phyloP scores from a whole-genome alignment of 2,329 filamentous ascomycete species.

The Neoascochyta sp. region DNA sequence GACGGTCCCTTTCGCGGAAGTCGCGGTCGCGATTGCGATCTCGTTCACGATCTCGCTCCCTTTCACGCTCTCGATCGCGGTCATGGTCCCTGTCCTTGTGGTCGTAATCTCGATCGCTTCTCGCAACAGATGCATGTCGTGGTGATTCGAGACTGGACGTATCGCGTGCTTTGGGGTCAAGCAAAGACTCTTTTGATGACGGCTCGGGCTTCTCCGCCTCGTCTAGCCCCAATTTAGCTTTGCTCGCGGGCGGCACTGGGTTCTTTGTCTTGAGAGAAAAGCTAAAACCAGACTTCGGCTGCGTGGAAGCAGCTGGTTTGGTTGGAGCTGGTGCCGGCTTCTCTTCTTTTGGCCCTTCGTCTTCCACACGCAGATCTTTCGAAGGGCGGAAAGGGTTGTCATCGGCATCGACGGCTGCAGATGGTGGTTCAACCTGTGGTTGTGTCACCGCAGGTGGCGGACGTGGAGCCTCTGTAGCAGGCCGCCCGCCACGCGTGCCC shows the following conservation, averaged over 20 bases:
- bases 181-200: constrained; percentile 39
- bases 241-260: constrained; percentile 52
- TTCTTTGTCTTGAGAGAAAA: constrained; percentile 83
- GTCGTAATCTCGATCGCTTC: constrained; percentile 23
- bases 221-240: constrained; percentile 49
- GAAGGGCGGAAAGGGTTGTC: constrained; percentile 61
- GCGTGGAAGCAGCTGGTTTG: constrained; percentile 52
- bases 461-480: constrained; percentile 38
- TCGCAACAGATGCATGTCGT: constrained; percentile 20
- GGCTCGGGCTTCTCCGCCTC: constrained; percentile 33
- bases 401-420: constrained; percentile 48
- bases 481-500: constrained; percentile 52
- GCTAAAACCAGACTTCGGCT: constrained; percentile 61
- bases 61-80: constrained; percentile 19
- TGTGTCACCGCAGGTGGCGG: constrained; percentile 16
- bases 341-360: constrained; percentile 52
- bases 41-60: constrained; percentile 14
- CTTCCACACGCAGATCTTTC: constrained; percentile 63
- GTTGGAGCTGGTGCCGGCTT: constrained; percentile 53
- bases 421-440: constrained; percentile 12
- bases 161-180: constrained; percentile 38
- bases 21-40: constrained; percentile 43
- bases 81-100: constrained; percentile 14
- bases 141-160: constrained; percentile 31
- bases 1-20: constrained; percentile 41